Evolutionary conservation across 805 yeast genomes (phyloP), one percentile per base, ranked within the genome.

Genomic region (Saturnispora mendoncae): DNA sequence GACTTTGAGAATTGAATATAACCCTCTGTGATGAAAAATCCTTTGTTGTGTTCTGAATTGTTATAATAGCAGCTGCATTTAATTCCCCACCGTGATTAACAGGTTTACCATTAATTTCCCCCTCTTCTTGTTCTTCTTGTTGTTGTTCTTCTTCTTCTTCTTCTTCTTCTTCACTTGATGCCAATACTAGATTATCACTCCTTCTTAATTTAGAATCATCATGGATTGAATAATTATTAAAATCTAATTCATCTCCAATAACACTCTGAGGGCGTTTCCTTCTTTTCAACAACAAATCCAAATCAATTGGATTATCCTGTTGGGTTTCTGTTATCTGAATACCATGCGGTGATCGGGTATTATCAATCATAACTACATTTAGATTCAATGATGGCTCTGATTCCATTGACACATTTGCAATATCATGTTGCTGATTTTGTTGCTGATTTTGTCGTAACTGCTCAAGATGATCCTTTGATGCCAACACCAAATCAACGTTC

Each of bases 281-380:
- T 18, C 25, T 29, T 14, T 33, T 29, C 9, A 39, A n/a, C 15
- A 39, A 8, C 14, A 33, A 10, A 18, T 33, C 21, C 33, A 33
- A 19, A 29, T 33, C 28, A 12, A 39, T 20, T 10, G 33, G 25
- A 23, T 39, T 26, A 34, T 39, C 42, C 6, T 26, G n/a, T 17
- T 39, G 42, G 13, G 42, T 39, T 40, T 41, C 36, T 32, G 42
- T 26, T 38, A 39, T 14, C 36, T 50, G 15, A 43, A 33, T 17
- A 35, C 21, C 34, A 12, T 29, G 24, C 9, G 34, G 39, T 21
- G 39, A 37, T 13, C 31, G 10, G n/a, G 28, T 32, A 24, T 33
- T 17, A 7, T 32, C 37, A n/a, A 39, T 27, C 35, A 33, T 32
- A 17, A 25, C 35, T 2, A 25, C 42, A 20, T 39, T 33, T 3